Base-by-base conservation (phyloP, 2,329 filamentous ascomycete species). In the Byssoonygena ceratinophila region DNA sequence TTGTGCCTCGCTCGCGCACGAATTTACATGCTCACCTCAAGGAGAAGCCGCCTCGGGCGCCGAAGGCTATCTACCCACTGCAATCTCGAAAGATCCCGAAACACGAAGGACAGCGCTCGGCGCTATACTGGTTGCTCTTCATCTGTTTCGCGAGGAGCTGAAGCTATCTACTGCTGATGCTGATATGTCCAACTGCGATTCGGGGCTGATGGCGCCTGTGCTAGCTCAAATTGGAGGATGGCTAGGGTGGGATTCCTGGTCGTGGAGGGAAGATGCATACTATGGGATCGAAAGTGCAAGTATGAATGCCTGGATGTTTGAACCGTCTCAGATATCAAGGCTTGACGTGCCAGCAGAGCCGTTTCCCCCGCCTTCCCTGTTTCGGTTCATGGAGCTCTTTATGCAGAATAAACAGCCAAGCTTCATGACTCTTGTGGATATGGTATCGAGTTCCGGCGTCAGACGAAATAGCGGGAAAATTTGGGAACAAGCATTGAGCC, bases 61-160 rank as follows among this genome's bases (percentile, higher is more conserved):
- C 3, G 68, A 74, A 8, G 83, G 84, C 1, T 85, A 82, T 61
- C 72, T 90, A 51, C 84, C 85, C 25, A 85, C 82, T 0, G 78
- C 67, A 29, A 66, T 61, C 57, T 69, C 76, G 48, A 77, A 74
- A 51, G 71, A 77, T 34, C 70, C 71, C 48, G 78, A 80, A 53
- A 74, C 75, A 46, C 77, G 81, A 40, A 75, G 78, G 52, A 82
- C 81, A 51, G 76, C 85, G 31, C 72, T 84, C 64, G 79, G 86
- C 61, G 75, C 85, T 48, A 77, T 91, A 34, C 73, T 94, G 58
- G 73, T 83, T 36, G 84, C 80, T 0, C 73, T 98, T 11, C 92
- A 98, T 69, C 74, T 97, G 2, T 73, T 94, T n/a, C 77, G 85
- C 0, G 91, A 98, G 66, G 92, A 98, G 65, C 77, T 85, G 57